These are phyloP conservation scores for Peltaster fructicola DNA, from an alignment of 2,329 filamentous ascomycete genomes.

Conservation along the genomic window DNA sequence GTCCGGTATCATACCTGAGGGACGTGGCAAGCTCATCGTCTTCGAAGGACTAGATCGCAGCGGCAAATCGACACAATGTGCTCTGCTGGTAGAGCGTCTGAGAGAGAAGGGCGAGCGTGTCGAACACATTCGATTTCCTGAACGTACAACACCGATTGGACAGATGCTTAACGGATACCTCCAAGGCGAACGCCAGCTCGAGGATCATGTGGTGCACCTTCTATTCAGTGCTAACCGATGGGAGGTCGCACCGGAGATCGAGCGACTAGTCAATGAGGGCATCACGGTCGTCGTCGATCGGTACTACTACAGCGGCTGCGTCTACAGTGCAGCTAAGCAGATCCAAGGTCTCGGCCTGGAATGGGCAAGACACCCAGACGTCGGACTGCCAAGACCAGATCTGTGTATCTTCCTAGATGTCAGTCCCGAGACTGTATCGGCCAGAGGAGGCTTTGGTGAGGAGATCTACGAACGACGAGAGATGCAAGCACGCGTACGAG, in stretches of 20 bases:
- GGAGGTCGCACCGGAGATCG: slow-evolving; percentile 40
- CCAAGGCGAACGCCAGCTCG: slow-evolving; percentile 50
- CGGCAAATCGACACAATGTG: slow-evolving; percentile 83
- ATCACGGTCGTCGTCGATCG: slow-evolving; percentile 72
- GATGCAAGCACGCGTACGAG: slow-evolving; percentile 65
- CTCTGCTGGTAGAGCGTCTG: slow-evolving; percentile 42
- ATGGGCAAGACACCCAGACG: slow-evolving; percentile 74
- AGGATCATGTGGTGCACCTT: slow-evolving; percentile 79
- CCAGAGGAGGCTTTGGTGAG: slow-evolving; percentile 68
- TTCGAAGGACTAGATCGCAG: slow-evolving; percentile 81
- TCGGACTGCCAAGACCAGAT: slow-evolving; percentile 75
- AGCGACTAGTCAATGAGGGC: slow-evolving; percentile 38
- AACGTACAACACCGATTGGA: slow-evolving; percentile 69
- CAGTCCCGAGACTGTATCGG: slow-evolving; percentile 50
- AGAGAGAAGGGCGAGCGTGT: slow-evolving; percentile 33
- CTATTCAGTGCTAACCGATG: slow-evolving; percentile 84
- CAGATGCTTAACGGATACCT: slow-evolving; percentile 76
- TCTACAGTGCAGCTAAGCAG: slow-evolving; percentile 79
- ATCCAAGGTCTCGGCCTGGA: slow-evolving; percentile 49
- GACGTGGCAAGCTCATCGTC: slow-evolving; percentile 53
- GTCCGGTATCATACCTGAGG: slow-evolving; percentile 2
- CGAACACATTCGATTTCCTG: slow-evolving; percentile 49
- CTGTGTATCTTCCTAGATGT: slow-evolving; percentile 76
- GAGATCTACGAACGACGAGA: slow-evolving; percentile 77
- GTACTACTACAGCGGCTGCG: slow-evolving; percentile 87